phyloP scores from a whole-genome alignment of 2,329 filamentous ascomycete genomes.

The Oidium heveae region DNA sequence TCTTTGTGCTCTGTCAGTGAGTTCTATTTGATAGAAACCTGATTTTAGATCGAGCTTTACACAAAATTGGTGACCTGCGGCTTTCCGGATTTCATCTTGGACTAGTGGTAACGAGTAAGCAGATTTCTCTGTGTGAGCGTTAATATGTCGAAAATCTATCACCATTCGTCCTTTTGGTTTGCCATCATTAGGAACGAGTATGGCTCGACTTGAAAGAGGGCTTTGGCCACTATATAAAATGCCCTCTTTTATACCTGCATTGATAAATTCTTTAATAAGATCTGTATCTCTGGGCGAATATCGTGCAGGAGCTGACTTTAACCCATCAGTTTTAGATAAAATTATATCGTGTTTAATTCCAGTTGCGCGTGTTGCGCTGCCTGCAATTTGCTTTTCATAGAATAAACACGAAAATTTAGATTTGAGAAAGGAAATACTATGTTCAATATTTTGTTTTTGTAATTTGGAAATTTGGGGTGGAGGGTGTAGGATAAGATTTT shows the following conservation, averaged over 20 bases:
- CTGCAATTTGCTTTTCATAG: not conserved
- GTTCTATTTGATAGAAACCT: conserved; percentile 1
- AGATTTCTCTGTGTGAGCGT: not conserved
- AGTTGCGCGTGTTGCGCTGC: not conserved
- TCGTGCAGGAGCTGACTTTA: not conserved
- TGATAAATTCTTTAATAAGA: not conserved
- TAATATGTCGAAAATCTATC: not conserved
- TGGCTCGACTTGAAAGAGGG: not conserved
- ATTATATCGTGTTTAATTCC: not conserved
- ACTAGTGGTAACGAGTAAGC: not conserved
- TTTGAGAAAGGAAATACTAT: not conserved
- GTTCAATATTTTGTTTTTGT: not conserved
- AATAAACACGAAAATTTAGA: not conserved
- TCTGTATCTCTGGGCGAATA: not conserved
- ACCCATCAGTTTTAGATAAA: not conserved
- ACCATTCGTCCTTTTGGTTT: conserved; percentile 1
- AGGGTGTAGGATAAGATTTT: not conserved
- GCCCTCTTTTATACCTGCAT: not conserved
- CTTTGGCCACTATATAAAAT: not conserved
- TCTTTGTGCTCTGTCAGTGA: not conserved
- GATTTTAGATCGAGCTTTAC: not conserved
- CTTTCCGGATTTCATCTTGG: not conserved
- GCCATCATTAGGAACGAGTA: not conserved
- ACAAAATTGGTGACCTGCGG: not conserved
- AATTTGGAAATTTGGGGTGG: not conserved